Percentiles rank a stretch among this genome's conserved stretches.
phyloP scores from a whole-genome alignment of 768 basidiomycete species.

The Amylocystis lapponica region DNA sequence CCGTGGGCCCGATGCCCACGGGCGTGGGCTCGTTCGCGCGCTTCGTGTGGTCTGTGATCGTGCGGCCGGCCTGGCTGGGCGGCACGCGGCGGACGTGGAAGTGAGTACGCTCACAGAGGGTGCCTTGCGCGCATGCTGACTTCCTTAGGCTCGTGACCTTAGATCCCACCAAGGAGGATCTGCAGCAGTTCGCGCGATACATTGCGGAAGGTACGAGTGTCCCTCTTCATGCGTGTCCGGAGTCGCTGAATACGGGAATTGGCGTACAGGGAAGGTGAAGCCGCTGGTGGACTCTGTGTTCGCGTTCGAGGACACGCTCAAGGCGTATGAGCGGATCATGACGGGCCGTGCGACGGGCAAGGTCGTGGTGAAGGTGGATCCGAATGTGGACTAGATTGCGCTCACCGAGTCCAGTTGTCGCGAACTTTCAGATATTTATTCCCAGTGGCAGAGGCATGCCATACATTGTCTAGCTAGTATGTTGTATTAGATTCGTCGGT shows the following conservation, averaged over 20 bases:
- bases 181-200: conserved; percentile 27
- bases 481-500: no score
- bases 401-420: not conserved
- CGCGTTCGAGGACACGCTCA: conserved; percentile 47
- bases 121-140: not conserved
- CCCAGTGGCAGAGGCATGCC: no score
- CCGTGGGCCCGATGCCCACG: conserved; percentile 43
- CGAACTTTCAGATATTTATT: no score
- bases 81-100: conserved; percentile 38
- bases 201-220: conserved; percentile 15
- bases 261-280: conserved; percentile 46
- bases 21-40: conserved; percentile 19
- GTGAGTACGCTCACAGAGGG: conserved; percentile 27
- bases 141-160: conserved; percentile 29
- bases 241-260: no score
- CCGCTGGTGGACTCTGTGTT: conserved; percentile 55
- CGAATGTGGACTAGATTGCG: conserved; percentile 10
- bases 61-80: conserved; percentile 47
- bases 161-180: conserved; percentile 28
- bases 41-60: conserved; percentile 26
- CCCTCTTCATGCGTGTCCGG: not conserved
- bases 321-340: conserved; percentile 60
- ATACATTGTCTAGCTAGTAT: no score
- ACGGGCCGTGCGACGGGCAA: conserved; percentile 57
- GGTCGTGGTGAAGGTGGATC: conserved; percentile 50